These are phyloP conservation scores for Agaricus blazei DNA, from an alignment of 768 basidiomycete species.

Conservation along the genomic window DNA sequence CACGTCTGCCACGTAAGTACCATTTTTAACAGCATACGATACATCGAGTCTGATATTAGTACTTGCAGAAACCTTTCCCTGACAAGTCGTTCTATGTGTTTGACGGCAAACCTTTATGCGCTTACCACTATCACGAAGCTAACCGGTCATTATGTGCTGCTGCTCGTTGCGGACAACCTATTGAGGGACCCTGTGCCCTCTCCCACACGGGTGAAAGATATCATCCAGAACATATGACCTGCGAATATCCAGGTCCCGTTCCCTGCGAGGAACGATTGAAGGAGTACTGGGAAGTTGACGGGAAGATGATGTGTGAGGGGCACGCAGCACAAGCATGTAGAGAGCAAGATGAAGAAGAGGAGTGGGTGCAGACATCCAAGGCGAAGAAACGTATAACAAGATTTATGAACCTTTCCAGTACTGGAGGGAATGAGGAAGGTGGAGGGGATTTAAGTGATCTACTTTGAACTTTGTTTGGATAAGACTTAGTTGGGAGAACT, in stretches of 20 bases:
- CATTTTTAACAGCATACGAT: background rate
- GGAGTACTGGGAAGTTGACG: conserved; percentile 90
- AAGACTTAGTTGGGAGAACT: too few species aligned
- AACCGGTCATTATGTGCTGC: conserved; percentile 87
- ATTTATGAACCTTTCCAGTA: conserved; percentile 61
- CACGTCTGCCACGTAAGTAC: conserved; percentile 67
- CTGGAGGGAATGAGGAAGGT: conserved; percentile 21
- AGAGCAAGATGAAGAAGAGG: conserved; percentile 22
- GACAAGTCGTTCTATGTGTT: conserved; percentile 90
- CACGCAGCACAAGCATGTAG: conserved; percentile 45
- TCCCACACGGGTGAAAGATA: conserved; percentile 77
- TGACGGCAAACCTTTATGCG: conserved; percentile 87
- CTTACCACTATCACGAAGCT: conserved; percentile 88
- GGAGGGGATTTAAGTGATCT: conserved; percentile 15
- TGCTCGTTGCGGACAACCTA: conserved; percentile 74
- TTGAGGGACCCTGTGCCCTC: conserved; percentile 91
- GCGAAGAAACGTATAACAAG: conserved; percentile 76
- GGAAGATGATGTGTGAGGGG: conserved; percentile 79
- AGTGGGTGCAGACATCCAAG: conserved; percentile 35
- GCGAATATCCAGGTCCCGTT: conserved; percentile 57
- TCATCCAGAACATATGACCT: conserved; percentile 85
- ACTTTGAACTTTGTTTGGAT: conserved; percentile 12
- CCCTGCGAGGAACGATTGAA: conserved; percentile 52
- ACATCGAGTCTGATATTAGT: background rate
- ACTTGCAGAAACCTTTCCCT: conserved; percentile 74